phyloP scores from a whole-genome alignment of 257 asterid species.

The Solanum bukasovii region DNA sequence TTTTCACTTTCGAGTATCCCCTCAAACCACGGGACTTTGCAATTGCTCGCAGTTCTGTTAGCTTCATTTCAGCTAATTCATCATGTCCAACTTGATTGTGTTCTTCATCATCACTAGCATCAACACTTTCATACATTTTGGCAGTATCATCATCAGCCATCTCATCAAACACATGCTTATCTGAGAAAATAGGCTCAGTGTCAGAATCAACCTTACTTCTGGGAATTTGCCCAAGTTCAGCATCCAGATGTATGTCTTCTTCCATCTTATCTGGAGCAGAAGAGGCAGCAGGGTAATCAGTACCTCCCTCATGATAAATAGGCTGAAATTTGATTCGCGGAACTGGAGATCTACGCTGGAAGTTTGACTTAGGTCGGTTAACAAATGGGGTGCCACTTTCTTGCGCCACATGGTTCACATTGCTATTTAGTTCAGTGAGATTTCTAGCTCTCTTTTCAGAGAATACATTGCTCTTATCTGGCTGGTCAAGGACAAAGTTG shows the following conservation, averaged over 20 bases:
- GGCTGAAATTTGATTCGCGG: constrained; percentile 51
- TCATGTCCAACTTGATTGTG: constrained; percentile 2
- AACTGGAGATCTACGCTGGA: constrained; percentile 74
- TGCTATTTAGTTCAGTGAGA: constrained; percentile 13
- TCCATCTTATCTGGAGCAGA: not conserved
- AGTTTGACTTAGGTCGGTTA: constrained; percentile 67
- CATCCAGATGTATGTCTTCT: constrained; percentile 9
- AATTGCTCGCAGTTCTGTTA: constrained; percentile 50
- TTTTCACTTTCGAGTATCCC: constrained; percentile 61
- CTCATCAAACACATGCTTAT: constrained; percentile 27
- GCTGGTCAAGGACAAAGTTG: constrained; percentile 50
- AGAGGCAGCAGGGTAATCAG: not conserved
- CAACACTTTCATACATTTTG: constrained; percentile 17
- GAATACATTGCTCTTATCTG: constrained; percentile 19
- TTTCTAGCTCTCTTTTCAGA: constrained; percentile 27
- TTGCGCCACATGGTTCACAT: constrained; percentile 22
- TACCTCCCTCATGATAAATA: constrained; percentile 14
- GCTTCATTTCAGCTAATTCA: constrained; percentile 35
- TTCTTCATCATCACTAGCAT: constrained; percentile 16
- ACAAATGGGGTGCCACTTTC: constrained; percentile 30
- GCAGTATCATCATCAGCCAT: constrained; percentile 21
- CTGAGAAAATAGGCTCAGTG: constrained; percentile 7
- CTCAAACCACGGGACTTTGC: constrained; percentile 69
- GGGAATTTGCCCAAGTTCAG: constrained; percentile 8
- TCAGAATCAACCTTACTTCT: constrained; percentile 10